Conservation (phyloP, 1,284 basidiomycete species). For the Gymnopus androsaceus region DNA sequence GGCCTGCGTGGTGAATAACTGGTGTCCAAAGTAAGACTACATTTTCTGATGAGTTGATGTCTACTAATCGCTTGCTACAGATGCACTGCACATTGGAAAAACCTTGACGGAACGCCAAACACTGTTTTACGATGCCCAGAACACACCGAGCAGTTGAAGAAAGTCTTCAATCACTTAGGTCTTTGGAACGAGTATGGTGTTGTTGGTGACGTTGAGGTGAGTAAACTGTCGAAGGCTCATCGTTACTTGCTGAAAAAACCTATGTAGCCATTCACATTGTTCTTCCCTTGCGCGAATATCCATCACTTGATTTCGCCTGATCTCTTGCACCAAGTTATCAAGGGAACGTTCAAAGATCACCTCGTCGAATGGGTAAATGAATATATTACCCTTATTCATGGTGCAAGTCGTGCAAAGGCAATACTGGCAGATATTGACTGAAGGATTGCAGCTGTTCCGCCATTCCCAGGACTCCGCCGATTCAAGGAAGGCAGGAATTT, state of each 20-base stretch:
- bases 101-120: conserved; percentile 12
- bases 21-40: conserved; percentile 22
- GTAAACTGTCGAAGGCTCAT: background rate
- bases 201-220: conserved; percentile 1
- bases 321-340: conserved; percentile 35
- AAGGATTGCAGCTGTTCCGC: no score
- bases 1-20: conserved; percentile 17
- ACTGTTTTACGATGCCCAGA: background rate
- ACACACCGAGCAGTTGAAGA: no score
- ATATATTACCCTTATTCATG: conserved; percentile 23
- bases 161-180: no score
- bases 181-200: conserved; percentile 17
- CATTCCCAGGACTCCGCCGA: no score
- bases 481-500: no score
- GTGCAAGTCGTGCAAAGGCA: no score
- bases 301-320: conserved; percentile 28
- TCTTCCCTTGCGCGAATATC: conserved; percentile 27
- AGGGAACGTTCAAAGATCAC: conserved; percentile 34
- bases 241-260: background rate
- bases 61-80: conserved; percentile 2
- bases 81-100: conserved; percentile 5
- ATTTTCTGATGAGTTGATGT: conserved; percentile 18
- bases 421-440: no score
- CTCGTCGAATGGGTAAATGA: conserved; percentile 26
- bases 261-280: conserved; percentile 12